Evolutionary conservation across 352 stramenopile species (phyloP), one percentile per base, ranked within the genome.

Genomic region (Globisporangium uncinulatum): DNA sequence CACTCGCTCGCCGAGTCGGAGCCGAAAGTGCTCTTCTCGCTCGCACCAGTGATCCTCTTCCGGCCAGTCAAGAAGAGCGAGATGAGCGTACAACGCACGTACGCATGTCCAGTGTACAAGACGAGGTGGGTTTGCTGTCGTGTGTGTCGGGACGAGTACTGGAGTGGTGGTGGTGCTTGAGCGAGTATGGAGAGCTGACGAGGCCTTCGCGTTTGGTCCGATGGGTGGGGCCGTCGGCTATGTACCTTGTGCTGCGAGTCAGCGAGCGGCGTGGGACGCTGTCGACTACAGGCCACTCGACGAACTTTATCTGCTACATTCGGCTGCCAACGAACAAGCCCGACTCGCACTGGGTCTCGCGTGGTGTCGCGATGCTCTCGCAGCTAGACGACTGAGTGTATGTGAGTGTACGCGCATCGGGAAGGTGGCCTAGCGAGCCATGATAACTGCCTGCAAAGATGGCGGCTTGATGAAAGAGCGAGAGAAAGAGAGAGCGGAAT

Each of bases 261-360:
- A 93, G 83, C 46, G 92, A 97, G 56, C 71, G 92, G 4, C 76
- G 90, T 43, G 93, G 93, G 4, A 89, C 93, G 36, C 70, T 98
- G 21, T 92, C 88, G 14, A 98, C 93, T 11, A 98, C 89, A 3
- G 92, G 92, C n/a, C 90, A 98, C 66, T 97, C 87, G 54, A 97
- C 89, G 29, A 98, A 98, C 72, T 98, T 97, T 62, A 95, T 98
- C 54, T 97, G 89, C 70, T 96, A 93, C 59, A 96, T 98, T 54
- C 72, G 79, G 6, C 56, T 98, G 46, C 88, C 89, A 14, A 94
- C 82, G 4, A 79, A 80, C 58, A 77, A 88, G 46, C 66, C 67
- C 0, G 75, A 96, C 53, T 61, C 71, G n/a, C 89, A 97, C 67
- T 98, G 94, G 94, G 92, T 98, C 44, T 75, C 91, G 54, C 76